Percentiles rank a stretch among this genome's conserved stretches.
These are phyloP conservation scores for Pythium grandisporangium DNA, from an alignment of 352 stramenopile species.

Conservation along the genomic window DNA sequence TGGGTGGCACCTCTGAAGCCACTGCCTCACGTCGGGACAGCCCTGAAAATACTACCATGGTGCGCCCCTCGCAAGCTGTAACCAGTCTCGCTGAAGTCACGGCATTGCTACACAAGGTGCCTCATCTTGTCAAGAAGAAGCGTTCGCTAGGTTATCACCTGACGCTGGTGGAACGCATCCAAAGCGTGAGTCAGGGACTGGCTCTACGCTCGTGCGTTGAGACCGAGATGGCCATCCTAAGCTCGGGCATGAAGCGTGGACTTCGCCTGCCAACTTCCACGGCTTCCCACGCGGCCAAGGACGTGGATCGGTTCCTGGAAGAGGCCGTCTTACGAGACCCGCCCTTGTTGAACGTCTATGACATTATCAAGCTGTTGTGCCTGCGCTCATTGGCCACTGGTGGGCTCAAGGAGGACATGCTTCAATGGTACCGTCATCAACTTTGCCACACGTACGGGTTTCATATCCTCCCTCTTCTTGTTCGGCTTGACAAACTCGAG, in stretches of 20 bases:
- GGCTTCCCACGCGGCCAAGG: slow-evolving; percentile 26
- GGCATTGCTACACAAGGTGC: slow-evolving; percentile 45
- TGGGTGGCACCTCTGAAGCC: background rate
- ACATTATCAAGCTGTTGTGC: slow-evolving; percentile 70
- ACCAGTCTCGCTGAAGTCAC: slow-evolving; percentile 33
- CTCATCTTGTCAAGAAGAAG: slow-evolving; percentile 71
- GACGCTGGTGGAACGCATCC: slow-evolving; percentile 53
- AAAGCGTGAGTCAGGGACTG: slow-evolving; percentile 42
- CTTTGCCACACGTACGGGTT: slow-evolving; percentile 82
- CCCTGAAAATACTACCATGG: background rate
- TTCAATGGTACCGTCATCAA: slow-evolving; percentile 63
- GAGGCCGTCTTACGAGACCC: slow-evolving; percentile 61
- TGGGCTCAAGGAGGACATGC: slow-evolving; percentile 40
- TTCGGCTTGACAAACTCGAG: slow-evolving; percentile 68
- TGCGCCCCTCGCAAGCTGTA: background rate
- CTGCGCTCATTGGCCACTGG: slow-evolving; percentile 62
- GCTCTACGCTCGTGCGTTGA: slow-evolving; percentile 58
- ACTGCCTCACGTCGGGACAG: background rate
- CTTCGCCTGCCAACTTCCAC: slow-evolving; percentile 2
- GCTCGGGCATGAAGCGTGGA: slow-evolving; percentile 23
- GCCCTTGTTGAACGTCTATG: slow-evolving; percentile 54
- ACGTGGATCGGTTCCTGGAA: slow-evolving; percentile 60
- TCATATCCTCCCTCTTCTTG: slow-evolving; percentile 48
- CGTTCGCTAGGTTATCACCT: slow-evolving; percentile 52
- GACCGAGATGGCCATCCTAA: slow-evolving; percentile 79